Evolutionary conservation across 164 flowering plant genomes (phyloP).

Genomic region (Annona squamosa): DNA sequence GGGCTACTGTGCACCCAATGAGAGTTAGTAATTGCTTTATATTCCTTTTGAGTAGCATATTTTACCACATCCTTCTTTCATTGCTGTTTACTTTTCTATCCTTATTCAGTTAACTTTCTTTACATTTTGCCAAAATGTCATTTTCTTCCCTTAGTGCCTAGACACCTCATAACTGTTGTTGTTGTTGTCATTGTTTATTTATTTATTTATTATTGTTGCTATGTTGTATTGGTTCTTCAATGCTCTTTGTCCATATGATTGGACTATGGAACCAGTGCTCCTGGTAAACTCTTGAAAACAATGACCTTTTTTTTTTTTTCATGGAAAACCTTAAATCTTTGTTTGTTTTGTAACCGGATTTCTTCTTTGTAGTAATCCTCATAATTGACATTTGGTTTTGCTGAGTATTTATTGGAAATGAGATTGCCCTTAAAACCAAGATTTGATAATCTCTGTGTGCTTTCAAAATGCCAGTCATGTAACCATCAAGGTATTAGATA

Average conservation of each 20-base stretch:
- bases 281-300: background rate
- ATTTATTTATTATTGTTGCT: background rate
- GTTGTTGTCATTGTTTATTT: background rate
- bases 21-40: slow-evolving; percentile 68
- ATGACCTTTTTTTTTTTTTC: background rate
- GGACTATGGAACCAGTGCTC: background rate
- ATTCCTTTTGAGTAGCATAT: slow-evolving; percentile 12
- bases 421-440: background rate
- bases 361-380: background rate
- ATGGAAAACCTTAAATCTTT: background rate
- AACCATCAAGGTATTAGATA: too few relatives aligned
- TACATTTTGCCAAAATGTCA: background rate
- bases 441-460: too few relatives aligned
- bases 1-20: slow-evolving; percentile 98
- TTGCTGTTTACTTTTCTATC: background rate
- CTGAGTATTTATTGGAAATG: background rate
- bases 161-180: background rate
- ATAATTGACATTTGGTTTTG: background rate
- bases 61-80: background rate
- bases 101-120: background rate
- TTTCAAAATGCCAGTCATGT: too few relatives aligned
- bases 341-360: background rate
- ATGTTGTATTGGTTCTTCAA: background rate
- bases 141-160: background rate
- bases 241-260: background rate